Evolutionary conservation across 108 stramenopile species (phyloP).

Genomic region (Pseudonitzschia multiseries): DNA sequence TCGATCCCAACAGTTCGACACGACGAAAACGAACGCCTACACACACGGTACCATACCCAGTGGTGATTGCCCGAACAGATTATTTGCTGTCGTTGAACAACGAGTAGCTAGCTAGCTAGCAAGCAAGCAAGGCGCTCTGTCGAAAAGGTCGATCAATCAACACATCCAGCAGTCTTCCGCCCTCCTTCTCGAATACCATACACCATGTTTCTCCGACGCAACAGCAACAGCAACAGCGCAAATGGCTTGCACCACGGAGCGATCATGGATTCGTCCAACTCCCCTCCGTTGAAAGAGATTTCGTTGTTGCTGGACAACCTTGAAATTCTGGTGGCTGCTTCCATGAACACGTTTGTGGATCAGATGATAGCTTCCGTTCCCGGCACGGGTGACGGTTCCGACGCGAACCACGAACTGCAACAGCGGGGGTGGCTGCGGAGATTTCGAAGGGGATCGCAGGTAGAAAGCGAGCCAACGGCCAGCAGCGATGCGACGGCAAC

Average conservation of each 20-base stretch:
- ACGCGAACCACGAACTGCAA: neutral
- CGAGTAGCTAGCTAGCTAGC: neutral
- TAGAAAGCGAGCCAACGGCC: neutral
- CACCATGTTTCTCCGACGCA: neutral
- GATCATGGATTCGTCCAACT: neutral
- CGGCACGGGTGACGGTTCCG: neutral
- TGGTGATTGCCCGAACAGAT: too few relatives aligned
- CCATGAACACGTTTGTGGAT: constrained; percentile 22
- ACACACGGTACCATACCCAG: too few relatives aligned
- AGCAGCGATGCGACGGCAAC: neutral
- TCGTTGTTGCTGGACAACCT: constrained; percentile 39
- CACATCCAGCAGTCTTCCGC: neutral
- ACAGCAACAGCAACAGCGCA: too few relatives aligned
- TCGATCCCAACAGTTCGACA: too few relatives aligned
- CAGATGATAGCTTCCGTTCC: neutral
- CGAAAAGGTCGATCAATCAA: neutral
- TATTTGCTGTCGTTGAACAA: neutral
- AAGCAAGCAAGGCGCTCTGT: neutral
- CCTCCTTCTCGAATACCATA: neutral
- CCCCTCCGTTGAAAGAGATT: constrained; percentile 46
- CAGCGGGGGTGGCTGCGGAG: neutral
- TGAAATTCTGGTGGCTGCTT: constrained; percentile 36
- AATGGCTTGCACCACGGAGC: neutral
- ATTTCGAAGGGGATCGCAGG: neutral
- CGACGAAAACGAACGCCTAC: too few relatives aligned